Conservation (phyloP, 1,284 basidiomycete species). For the Cutaneotrichosporon spelunceum region DNA sequence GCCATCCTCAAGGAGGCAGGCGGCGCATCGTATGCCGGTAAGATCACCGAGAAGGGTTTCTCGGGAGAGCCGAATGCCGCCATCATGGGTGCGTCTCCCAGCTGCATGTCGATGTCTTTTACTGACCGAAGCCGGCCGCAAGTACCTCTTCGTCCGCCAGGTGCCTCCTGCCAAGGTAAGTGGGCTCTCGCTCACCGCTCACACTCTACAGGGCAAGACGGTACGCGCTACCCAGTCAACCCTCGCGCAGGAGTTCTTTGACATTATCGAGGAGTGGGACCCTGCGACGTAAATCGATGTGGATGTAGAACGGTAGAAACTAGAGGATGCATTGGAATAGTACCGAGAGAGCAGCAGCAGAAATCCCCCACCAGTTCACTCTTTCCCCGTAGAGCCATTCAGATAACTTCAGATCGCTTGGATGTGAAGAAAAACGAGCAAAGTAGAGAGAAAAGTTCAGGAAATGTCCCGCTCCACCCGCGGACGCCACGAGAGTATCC, state of each 20-base stretch:
- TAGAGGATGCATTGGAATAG: constrained; percentile 1
- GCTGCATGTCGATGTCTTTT: not conserved
- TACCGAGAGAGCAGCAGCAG: not conserved
- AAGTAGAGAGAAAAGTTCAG: constrained; percentile 12
- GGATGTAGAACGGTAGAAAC: not conserved
- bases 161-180: constrained; percentile 28
- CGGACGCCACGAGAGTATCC: constrained; percentile 13
- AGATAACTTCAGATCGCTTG: not conserved
- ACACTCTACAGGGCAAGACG: constrained; percentile 56
- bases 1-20: constrained; percentile 90
- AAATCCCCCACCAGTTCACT: not conserved
- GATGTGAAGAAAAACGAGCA: not conserved
- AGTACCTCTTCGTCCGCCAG: constrained; percentile 71
- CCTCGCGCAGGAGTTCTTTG: constrained; percentile 79
- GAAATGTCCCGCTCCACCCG: constrained; percentile 23
- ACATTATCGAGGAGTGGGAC: constrained; percentile 69
- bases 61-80: constrained; percentile 57
- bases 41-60: constrained; percentile 48
- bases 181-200: not conserved
- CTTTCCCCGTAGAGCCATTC: not conserved
- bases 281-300: constrained; percentile 30
- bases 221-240: constrained; percentile 69
- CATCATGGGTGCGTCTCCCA: constrained; percentile 55
- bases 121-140: constrained; percentile 61
- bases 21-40: constrained; percentile 68